phyloP scores from a whole-genome alignment of 2,329 filamentous ascomycete species.

The Penicillium olsonii region DNA sequence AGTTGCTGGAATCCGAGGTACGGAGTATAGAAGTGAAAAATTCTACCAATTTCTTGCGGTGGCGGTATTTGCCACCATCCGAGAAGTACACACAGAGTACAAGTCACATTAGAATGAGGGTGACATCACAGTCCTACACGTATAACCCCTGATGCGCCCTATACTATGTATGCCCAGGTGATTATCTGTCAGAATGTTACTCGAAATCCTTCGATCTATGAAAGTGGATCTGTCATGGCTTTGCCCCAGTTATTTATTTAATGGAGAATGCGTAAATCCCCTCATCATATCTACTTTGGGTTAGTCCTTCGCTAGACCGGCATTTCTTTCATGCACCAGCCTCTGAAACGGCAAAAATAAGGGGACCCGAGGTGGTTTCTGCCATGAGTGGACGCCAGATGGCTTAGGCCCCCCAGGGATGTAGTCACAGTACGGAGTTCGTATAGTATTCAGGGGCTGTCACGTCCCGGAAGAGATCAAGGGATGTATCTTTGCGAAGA shows the following conservation, averaged over 20 bases:
- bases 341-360: background rate
- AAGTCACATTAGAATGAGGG: background rate
- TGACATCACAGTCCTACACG: background rate
- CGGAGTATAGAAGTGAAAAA: background rate
- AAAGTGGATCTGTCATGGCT: constrained; percentile 6
- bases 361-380: background rate
- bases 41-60: background rate
- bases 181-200: background rate
- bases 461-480: too few species aligned
- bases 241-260: constrained; percentile 14
- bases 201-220: background rate
- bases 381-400: background rate
- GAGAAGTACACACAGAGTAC: background rate
- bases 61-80: background rate
- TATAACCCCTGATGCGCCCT: background rate
- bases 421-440: background rate
- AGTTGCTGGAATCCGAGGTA: too few species aligned
- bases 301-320: background rate
- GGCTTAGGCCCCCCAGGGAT: background rate
- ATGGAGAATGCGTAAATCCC: constrained; percentile 10
- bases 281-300: constrained; percentile 3
- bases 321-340: background rate
- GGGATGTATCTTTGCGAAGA: too few species aligned
- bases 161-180: background rate
- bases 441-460: background rate